Evolutionary conservation across 2,329 filamentous ascomycete genomes (phyloP), one percentile per base, ranked within the genome.

Genomic region (Aureobasidium vineae): DNA sequence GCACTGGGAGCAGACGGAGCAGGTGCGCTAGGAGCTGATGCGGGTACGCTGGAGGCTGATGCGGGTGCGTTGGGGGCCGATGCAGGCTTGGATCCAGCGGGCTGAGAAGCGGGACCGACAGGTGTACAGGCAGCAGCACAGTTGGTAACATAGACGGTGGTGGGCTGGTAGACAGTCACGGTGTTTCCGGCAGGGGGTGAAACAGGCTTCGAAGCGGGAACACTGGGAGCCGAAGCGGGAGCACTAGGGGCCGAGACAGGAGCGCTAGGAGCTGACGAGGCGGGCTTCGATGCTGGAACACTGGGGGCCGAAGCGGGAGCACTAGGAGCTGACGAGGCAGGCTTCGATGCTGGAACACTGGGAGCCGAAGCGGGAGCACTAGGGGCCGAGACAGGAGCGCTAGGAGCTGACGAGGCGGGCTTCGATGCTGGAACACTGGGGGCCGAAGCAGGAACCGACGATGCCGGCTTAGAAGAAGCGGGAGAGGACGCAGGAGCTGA

Each of bases 1-100:
- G 36, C 36, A 19, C 10, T 19, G n/a, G 53, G 79, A 26, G 81
- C 79, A 15, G 78, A 80, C 66, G 81, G 71, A 23, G n/a, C n/a
- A n/a, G n/a, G n/a, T n/a, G n/a, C n/a, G n/a, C n/a, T n/a, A n/a
- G n/a, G n/a, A n/a, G n/a, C n/a, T n/a, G n/a, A n/a, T n/a, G n/a
- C n/a, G n/a, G n/a, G n/a, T n/a, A n/a, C n/a, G n/a, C n/a, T n/a
- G n/a, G n/a, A n/a, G n/a, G n/a, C n/a, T n/a, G n/a, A n/a, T n/a
- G n/a, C n/a, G n/a, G n/a, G n/a, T n/a, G n/a, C n/a, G n/a, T n/a
- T n/a, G n/a, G n/a, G n/a, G n/a, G n/a, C n/a, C n/a, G n/a, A n/a
- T n/a, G n/a, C n/a, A n/a, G n/a, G n/a, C n/a, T n/a, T n/a, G n/a
- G n/a, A n/a, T n/a, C n/a, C n/a, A n/a, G n/a, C n/a, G n/a, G 66